Evolutionary conservation across 331 rosid species (phyloP).

Genomic region (Saraca asoca): DNA sequence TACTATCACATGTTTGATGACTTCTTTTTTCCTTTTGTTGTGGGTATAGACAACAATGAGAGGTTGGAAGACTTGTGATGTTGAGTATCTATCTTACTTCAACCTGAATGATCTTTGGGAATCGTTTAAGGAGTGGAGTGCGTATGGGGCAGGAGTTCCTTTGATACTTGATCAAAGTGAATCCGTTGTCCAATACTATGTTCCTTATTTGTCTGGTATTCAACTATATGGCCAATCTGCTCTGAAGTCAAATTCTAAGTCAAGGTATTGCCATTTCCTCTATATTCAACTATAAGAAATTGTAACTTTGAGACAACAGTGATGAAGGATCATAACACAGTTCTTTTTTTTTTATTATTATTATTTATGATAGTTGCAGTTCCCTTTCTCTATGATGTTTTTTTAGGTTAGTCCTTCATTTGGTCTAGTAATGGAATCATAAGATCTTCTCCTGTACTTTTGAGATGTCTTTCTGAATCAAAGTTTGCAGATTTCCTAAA

Average conservation of each 20-base stretch:
- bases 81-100: constrained; percentile 67
- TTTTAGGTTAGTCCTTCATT: background rate
- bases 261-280: constrained; percentile 50
- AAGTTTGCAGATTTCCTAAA: background rate
- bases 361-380: constrained; percentile 14
- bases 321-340: background rate
- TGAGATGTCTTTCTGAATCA: background rate
- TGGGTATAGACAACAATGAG: constrained; percentile 63
- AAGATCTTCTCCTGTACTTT: background rate
- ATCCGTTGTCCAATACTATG: constrained; percentile 66
- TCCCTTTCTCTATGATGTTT: background rate
- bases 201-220: constrained; percentile 76
- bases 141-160: constrained; percentile 72
- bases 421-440: background rate
- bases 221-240: constrained; percentile 60
- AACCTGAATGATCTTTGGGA: constrained; percentile 69
- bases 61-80: constrained; percentile 70
- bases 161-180: constrained; percentile 56
- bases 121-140: constrained; percentile 84
- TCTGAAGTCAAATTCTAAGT: constrained; percentile 45
- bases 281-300: background rate
- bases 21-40: constrained; percentile 28
- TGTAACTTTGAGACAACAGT: constrained; percentile 5
- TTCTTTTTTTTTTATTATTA: too few relatives aligned
- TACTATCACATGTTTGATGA: constrained; percentile 5